Evolutionary conservation across 805 yeast genomes (phyloP), one percentile per base, ranked within the genome.

Genomic region (Saccharomycopsis sp.): DNA sequence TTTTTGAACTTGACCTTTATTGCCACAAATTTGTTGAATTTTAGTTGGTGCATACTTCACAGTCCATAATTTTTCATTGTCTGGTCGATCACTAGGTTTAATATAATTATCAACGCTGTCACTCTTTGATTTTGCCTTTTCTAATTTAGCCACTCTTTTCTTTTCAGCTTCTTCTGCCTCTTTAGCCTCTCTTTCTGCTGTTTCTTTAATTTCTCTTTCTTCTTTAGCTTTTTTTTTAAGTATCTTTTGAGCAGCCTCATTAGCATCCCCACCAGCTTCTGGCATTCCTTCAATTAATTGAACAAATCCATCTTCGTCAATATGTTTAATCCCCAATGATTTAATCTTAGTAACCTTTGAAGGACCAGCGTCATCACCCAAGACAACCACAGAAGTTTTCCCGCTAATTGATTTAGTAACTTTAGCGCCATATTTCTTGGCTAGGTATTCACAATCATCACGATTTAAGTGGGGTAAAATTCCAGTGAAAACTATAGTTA

Each of bases 331-430:
- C 5, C 75, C 72, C 52, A 80, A 67, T 42, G 77, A 75, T 55
- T 77, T 81, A 53, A 94, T 90, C 56, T 81, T 85, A 55, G 77
- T 76, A 35, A 93, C 77, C 62, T 93, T 93, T n/a, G 87, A 79
- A 2, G 97, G 97, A 0, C 98, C 98, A 2, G 98, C 97, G 53
- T 93, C 97, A 42, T 74, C 87, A 5, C 98, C 98, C 24, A 93
- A 70, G 1, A 93, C 97, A 2, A 90, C 95, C 38, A 88, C 69
- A 20, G 87, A 75, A 1, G 98, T 93, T 56, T 82, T 85, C 8
- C 86, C 77, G 45, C 93, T 84, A 21, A 90, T 81, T 0, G 95
- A 75, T 54, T 85, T 79, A 3, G 94, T 85, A 14, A 90, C 95
- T 55, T 80, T 80, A 3, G 96, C 98, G 13, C 98, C 98, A 56